Conservation (phyloP, 495 filamentous ascomycete genomes). For the Aspergillus sclerotiicarbonarius region DNA sequence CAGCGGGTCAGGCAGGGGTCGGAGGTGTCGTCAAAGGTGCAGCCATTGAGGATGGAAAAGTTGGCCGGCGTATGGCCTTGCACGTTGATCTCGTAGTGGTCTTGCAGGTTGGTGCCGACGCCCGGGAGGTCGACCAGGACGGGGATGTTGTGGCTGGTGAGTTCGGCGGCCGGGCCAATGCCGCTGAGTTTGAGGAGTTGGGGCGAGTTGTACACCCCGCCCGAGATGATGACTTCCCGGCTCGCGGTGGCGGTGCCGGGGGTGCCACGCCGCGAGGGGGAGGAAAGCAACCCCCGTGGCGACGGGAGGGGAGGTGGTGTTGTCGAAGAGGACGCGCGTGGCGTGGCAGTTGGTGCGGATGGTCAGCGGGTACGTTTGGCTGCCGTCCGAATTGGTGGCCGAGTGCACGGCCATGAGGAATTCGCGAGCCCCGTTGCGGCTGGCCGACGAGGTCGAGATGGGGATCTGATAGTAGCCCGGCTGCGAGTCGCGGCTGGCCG, state of each 20-base stretch:
- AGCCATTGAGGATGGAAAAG: slow-evolving; percentile 46
- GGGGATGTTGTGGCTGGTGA: slow-evolving; percentile 48
- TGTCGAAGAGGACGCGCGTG: slow-evolving; percentile 58
- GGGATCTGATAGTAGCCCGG: slow-evolving; percentile 55
- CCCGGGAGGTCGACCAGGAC: slow-evolving; percentile 56
- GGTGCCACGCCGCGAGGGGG: slow-evolving; percentile 27
- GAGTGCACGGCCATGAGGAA: slow-evolving; percentile 52
- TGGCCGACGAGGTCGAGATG: slow-evolving; percentile 40
- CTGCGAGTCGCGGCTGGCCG: slow-evolving; percentile 33
- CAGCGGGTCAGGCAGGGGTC: slow-evolving; percentile 53
- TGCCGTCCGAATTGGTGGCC: slow-evolving; percentile 51
- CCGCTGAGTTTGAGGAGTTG: slow-evolving; percentile 67
- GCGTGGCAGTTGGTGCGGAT: slow-evolving; percentile 58
- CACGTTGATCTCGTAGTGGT: slow-evolving; percentile 58
- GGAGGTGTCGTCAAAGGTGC: slow-evolving; percentile 40
- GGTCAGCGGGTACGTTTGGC: slow-evolving; percentile 56
- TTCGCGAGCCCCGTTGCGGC: slow-evolving; percentile 53
- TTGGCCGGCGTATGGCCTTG: slow-evolving; percentile 43
- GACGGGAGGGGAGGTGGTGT: slow-evolving; percentile 36
- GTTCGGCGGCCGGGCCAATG: slow-evolving; percentile 52
- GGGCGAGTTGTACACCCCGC: slow-evolving; percentile 61
- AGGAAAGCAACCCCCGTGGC: slow-evolving; percentile 61
- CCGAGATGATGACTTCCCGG: slow-evolving; percentile 63
- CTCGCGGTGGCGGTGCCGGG: slow-evolving; percentile 47
- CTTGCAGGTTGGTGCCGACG: slow-evolving; percentile 66